Conservation (phyloP, 1,284 basidiomycete species). For the Malassezia furfur region DNA sequence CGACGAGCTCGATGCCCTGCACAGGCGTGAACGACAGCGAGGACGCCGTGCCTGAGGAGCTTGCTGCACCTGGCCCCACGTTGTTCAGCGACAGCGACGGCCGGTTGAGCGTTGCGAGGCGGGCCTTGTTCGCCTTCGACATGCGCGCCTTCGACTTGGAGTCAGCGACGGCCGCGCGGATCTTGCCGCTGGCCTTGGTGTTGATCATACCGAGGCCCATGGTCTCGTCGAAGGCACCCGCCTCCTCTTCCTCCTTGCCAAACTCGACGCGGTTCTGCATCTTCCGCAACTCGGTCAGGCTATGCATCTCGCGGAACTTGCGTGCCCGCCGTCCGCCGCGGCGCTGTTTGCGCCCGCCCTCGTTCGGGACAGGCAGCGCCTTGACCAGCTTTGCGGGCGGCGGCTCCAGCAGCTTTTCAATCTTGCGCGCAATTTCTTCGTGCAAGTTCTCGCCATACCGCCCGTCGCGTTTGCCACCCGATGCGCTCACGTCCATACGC, state of each 20-base stretch:
- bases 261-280: constrained; percentile 94
- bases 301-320: constrained; percentile 92
- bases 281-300: constrained; percentile 90
- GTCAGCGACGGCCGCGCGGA: constrained; percentile 75
- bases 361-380: constrained; percentile 88
- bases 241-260: constrained; percentile 89
- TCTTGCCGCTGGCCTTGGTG: constrained; percentile 69
- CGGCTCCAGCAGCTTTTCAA: constrained; percentile 84
- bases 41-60: constrained; percentile 71
- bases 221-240: constrained; percentile 89
- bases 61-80: constrained; percentile 47
- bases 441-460: constrained; percentile 68
- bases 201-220: constrained; percentile 90
- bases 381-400: constrained; percentile 88
- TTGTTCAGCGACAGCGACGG: constrained; percentile 59
- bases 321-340: constrained; percentile 89
- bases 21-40: constrained; percentile 89
- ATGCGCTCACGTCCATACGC: constrained; percentile 72
- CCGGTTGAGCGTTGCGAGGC: constrained; percentile 53
- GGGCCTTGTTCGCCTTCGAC: constrained; percentile 87
- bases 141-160: constrained; percentile 84
- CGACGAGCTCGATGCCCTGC: constrained; percentile 58
- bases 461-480: constrained; percentile 62
- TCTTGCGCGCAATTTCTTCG: constrained; percentile 78
- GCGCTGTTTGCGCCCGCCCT: constrained; percentile 70